phyloP scores from a whole-genome alignment of 192 early-diverging fungal species.

The Thamnidium elegans region DNA sequence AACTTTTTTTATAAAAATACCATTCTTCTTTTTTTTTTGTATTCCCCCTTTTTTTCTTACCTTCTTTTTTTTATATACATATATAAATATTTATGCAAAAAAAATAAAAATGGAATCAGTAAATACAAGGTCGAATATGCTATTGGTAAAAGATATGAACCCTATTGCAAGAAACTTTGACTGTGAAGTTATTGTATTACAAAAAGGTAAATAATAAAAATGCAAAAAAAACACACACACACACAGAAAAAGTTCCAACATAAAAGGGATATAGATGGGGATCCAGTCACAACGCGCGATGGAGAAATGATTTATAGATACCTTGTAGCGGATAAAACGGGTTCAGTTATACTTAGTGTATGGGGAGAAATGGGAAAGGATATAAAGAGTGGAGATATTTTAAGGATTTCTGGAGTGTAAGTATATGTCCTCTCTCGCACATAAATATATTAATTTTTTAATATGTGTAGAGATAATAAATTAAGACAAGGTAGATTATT shows the following conservation, averaged over 20 bases:
- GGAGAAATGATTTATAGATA: conserved; percentile 56
- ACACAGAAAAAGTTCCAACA: not conserved
- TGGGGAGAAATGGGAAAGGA: conserved; percentile 53
- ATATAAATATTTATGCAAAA: too few species aligned
- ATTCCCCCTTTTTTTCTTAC: too few species aligned
- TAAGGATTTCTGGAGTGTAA: conserved; percentile 51
- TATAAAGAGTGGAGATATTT: conserved; percentile 59
- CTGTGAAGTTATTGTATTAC: conserved; percentile 64
- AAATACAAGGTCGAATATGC: conserved; percentile 12
- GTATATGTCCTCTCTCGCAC: too few species aligned
- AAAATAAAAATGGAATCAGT: too few species aligned
- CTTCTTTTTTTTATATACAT: too few species aligned
- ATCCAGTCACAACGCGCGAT: conserved; percentile 48
- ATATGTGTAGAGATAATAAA: conserved; percentile 50
- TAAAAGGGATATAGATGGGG: conserved; percentile 12
- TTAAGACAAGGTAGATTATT: conserved; percentile 54
- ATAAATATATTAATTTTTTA: too few species aligned
- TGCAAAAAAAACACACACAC: not conserved
- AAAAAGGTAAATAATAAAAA: conserved; percentile 39
- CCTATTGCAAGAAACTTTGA: conserved; percentile 59
- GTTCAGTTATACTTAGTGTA: conserved; percentile 53
- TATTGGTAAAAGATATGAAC: conserved; percentile 47
- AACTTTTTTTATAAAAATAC: too few species aligned
- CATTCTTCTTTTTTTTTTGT: too few species aligned
- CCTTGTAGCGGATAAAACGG: conserved; percentile 59